Conservation (phyloP, 345 rosid genomes). For the Noccaea caerulescens region DNA sequence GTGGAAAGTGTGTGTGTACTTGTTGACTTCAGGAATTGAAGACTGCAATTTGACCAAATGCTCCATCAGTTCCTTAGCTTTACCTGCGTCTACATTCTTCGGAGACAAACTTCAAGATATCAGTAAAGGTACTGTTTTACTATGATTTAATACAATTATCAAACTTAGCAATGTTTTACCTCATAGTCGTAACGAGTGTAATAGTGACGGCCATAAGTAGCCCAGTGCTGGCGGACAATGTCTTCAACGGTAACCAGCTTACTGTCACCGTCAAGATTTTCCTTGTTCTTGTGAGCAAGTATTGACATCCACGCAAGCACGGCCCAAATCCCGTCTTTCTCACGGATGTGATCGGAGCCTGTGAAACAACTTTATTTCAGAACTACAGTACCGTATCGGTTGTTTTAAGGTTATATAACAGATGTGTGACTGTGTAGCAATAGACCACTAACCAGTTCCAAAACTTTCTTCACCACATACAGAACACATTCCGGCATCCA, state of each 20-base stretch:
- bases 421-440: constrained; percentile 10
- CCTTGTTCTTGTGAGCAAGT: constrained; percentile 86
- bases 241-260: constrained; percentile 92
- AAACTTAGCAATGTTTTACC: constrained; percentile 49
- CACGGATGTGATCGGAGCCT: constrained; percentile 98
- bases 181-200: constrained; percentile 98
- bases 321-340: constrained; percentile 99
- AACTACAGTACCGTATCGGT: not conserved
- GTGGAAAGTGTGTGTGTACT: constrained; percentile 51
- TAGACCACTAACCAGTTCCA: constrained; percentile 82
- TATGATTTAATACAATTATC: not conserved
- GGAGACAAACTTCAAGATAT: constrained; percentile 39
- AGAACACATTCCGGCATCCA: constrained; percentile 98
- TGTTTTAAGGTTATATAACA: constrained; percentile 25
- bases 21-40: constrained; percentile 73
- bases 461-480: constrained; percentile 99
- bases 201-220: constrained; percentile 89
- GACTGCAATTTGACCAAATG: constrained; percentile 82
- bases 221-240: constrained; percentile 91
- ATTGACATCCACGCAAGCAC: constrained; percentile 98
- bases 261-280: constrained; percentile 54
- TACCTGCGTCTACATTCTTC: constrained; percentile 94
- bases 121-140: constrained; percentile 24
- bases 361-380: constrained; percentile 39
- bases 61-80: constrained; percentile 91